These are phyloP conservation scores for Senna tora DNA, from an alignment of 306 rosid genomes.

Conservation along the genomic window DNA sequence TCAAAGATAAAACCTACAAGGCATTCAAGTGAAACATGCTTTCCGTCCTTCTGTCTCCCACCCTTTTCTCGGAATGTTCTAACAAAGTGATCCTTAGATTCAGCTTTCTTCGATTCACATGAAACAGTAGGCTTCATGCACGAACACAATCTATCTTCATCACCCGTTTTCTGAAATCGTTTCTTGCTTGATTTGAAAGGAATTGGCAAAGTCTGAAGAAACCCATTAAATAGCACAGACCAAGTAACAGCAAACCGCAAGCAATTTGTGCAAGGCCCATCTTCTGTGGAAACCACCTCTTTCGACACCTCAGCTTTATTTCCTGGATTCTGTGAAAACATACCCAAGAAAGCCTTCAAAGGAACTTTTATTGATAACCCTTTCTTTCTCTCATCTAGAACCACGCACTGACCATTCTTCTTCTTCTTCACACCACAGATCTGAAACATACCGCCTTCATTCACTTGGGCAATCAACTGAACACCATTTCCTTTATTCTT, in stretches of 20 bases:
- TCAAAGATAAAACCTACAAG: slow-evolving; percentile 77
- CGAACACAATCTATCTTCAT: slow-evolving; percentile 56
- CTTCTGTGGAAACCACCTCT: slow-evolving; percentile 56
- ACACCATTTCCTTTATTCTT: slow-evolving; percentile 56
- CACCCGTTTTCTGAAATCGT: slow-evolving; percentile 61
- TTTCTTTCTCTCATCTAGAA: slow-evolving; percentile 57
- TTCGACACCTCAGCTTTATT: slow-evolving; percentile 49
- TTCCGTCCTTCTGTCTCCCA: slow-evolving; percentile 55
- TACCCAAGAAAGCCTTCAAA: slow-evolving; percentile 66
- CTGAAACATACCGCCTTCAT: slow-evolving; percentile 60
- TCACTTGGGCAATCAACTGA: slow-evolving; percentile 54
- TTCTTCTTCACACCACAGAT: slow-evolving; percentile 70
- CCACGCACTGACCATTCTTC: slow-evolving; percentile 50
- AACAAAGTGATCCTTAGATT: slow-evolving; percentile 46
- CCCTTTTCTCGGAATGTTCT: slow-evolving; percentile 42
- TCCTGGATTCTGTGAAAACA: slow-evolving; percentile 61
- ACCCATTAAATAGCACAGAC: slow-evolving; percentile 73
- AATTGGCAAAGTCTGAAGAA: slow-evolving; percentile 79
- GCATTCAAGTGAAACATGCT: slow-evolving; percentile 66
- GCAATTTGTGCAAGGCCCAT: slow-evolving; percentile 75
- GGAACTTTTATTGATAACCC: slow-evolving; percentile 73
- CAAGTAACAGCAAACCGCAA: slow-evolving; percentile 78
- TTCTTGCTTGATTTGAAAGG: slow-evolving; percentile 80
- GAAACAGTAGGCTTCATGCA: slow-evolving; percentile 56
- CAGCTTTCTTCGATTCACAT: slow-evolving; percentile 60